Percentiles rank a stretch among this genome's conserved stretches.
phyloP scores from a whole-genome alignment of 495 filamentous ascomycete genomes.

The Aspergillus bertholletiae region DNA sequence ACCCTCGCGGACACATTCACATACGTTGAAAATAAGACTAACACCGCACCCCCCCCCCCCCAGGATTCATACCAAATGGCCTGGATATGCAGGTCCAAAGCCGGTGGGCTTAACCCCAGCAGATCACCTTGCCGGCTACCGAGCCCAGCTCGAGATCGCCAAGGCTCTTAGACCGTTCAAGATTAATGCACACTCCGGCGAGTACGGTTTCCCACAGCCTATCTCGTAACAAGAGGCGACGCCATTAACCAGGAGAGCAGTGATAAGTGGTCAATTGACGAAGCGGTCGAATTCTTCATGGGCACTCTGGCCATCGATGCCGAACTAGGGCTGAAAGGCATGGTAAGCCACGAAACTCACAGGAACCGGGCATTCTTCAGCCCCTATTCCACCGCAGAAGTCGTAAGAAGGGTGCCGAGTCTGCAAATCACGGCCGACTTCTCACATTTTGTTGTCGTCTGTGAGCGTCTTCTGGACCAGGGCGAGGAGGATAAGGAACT shows the following conservation, averaged over 20 bases:
- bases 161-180: constrained; percentile 12
- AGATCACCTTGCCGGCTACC: constrained; percentile 16
- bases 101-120: constrained; percentile 16
- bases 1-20: no score
- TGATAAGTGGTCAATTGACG: constrained; percentile 23
- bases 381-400: constrained; percentile 16
- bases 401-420: constrained; percentile 21
- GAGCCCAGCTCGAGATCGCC: constrained; percentile 13
- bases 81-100: constrained; percentile 17
- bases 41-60: no score
- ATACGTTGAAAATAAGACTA: neutral
- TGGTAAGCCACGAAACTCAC: constrained; percentile 26
- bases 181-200: constrained; percentile 26
- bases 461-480: constrained; percentile 21
- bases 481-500: constrained; percentile 22
- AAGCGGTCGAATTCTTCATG: constrained; percentile 24
- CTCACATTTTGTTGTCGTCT: constrained; percentile 26
- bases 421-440: constrained; percentile 26
- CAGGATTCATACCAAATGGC: constrained; percentile 22
- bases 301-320: constrained; percentile 18
- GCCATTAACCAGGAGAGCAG: constrained; percentile 8
- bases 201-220: no score
- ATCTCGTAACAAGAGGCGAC: no score
- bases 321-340: constrained; percentile 21
- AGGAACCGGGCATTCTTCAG: constrained; percentile 26